Conservation (phyloP, 257 asterid genomes). For the Solanum arcanum region DNA sequence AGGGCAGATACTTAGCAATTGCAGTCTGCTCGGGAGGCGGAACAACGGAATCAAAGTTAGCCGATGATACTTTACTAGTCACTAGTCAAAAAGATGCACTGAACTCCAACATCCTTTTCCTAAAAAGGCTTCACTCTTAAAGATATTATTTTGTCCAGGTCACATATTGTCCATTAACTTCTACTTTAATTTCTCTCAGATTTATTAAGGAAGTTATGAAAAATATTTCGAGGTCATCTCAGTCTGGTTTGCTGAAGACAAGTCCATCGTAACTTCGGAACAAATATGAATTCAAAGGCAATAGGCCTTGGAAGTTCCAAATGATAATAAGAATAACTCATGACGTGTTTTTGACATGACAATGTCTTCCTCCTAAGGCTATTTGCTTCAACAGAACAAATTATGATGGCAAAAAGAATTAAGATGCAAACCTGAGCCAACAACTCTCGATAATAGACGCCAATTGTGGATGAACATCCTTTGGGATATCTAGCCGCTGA, state of each 20-base stretch:
- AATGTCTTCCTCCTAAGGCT: neutral
- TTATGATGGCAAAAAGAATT: neutral
- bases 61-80: neutral
- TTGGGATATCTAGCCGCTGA: conserved; percentile 76
- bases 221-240: neutral
- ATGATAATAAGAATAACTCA: neutral
- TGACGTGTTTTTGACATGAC: neutral
- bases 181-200: neutral
- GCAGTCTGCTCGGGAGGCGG: neutral
- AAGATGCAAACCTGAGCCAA: conserved; percentile 58
- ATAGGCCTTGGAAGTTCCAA: neutral
- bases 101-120: neutral
- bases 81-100: neutral
- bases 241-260: neutral
- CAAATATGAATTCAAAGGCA: neutral
- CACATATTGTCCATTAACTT: neutral
- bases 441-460: conserved; percentile 79
- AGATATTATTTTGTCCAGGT: neutral
- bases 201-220: neutral
- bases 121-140: neutral
- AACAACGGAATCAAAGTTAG: neutral
- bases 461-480: conserved; percentile 66
- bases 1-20: neutral
- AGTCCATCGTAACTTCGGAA: neutral
- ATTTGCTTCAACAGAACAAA: neutral